Conservation (phyloP, 1,284 basidiomycete species). For the Apiotrichum gamsii region DNA sequence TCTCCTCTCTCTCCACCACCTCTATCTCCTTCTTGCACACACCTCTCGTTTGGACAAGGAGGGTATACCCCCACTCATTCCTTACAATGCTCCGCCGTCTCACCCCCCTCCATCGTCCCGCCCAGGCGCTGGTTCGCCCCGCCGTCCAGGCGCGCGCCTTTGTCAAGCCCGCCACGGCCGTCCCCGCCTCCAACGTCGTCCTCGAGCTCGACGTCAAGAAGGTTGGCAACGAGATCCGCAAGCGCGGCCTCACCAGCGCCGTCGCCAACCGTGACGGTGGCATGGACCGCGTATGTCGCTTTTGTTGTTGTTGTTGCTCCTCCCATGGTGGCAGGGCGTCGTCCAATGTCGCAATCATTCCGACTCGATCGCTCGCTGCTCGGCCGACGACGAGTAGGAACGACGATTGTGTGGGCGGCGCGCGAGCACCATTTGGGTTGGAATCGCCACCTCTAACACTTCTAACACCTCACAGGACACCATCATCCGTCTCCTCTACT, state of each 20-base stretch:
- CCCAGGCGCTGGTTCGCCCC: constrained; percentile 10
- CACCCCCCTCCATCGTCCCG: constrained; percentile 22
- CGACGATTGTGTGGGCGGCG: no score
- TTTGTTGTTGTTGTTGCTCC: no score
- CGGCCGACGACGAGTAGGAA: no score
- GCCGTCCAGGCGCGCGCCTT: constrained; percentile 12
- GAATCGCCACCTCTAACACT: no score
- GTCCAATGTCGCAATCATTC: no score
- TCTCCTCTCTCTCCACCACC: background rate
- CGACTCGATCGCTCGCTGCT: no score
- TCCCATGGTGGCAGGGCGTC: no score
- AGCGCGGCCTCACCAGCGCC: constrained; percentile 36
- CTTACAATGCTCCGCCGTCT: constrained; percentile 35
- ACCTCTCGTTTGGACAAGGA: constrained; percentile 4
- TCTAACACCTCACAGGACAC: constrained; percentile 59
- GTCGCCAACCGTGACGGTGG: constrained; percentile 36
- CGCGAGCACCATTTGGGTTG: no score
- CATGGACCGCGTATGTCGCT: constrained; percentile 44
- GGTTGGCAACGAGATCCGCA: constrained; percentile 44
- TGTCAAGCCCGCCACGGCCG: constrained; percentile 26
- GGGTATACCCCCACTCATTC: constrained; percentile 8
- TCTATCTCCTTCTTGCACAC: background rate
- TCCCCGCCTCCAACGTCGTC: constrained; percentile 29
- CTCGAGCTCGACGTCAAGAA: constrained; percentile 43
- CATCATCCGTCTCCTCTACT: constrained; percentile 87